Evolutionary conservation across 225 moss, liverwort and hornwort genomes (phyloP).

Genomic region (Physcomitrium patens): DNA sequence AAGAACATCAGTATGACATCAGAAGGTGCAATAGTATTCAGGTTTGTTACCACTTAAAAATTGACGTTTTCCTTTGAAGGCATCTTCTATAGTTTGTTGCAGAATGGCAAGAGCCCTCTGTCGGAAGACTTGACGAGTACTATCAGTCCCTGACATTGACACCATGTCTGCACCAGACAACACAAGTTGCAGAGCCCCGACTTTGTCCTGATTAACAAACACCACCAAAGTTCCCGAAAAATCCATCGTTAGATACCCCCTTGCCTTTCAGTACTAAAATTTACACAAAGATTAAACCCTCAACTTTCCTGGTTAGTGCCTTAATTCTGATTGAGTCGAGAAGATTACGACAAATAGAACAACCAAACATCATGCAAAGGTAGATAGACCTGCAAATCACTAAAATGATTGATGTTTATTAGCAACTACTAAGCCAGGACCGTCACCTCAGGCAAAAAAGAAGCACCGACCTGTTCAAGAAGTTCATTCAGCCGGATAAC

Average conservation of each 20-base stretch:
- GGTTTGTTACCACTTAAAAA: constrained; percentile 84
- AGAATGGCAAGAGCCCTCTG: constrained; percentile 88
- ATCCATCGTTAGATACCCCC: neutral
- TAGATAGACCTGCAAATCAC: constrained; percentile 8
- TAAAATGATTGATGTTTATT: neutral
- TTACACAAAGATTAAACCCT: constrained; percentile 3
- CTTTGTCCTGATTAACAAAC: constrained; percentile 74
- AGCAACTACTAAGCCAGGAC: constrained; percentile 7
- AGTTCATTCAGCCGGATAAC: constrained; percentile 74
- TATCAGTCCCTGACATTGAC: constrained; percentile 77
- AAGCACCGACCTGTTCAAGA: constrained; percentile 76
- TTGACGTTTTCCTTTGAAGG: constrained; percentile 96
- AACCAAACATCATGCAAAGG: constrained; percentile 18
- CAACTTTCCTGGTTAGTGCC: constrained; percentile 11
- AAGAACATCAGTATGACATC: constrained; percentile 12
- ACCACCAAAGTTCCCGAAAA: constrained; percentile 33
- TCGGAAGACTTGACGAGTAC: constrained; percentile 84
- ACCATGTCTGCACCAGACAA: constrained; percentile 89
- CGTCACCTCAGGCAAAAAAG: constrained; percentile 8
- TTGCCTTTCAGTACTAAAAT: constrained; percentile 12
- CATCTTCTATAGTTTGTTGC: constrained; percentile 94
- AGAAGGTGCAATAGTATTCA: neutral
- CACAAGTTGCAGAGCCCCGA: constrained; percentile 76
- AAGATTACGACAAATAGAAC: constrained; percentile 19
- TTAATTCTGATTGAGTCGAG: constrained; percentile 14